Conservation (phyloP, 2,329 filamentous ascomycete species). For the Aspergillus awamori region DNA sequence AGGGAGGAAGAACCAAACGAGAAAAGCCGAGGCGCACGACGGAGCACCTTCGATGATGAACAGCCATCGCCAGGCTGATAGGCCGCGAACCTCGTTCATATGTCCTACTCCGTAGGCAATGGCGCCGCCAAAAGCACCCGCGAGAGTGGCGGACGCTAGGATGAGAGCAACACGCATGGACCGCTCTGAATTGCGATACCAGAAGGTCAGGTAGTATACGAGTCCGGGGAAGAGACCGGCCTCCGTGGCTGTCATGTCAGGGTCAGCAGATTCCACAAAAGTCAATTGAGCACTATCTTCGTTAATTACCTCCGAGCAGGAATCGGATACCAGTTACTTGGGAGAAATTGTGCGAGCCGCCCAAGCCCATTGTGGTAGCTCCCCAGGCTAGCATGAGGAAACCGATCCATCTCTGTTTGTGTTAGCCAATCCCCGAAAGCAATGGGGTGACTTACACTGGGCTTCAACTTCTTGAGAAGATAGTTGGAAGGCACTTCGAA, state of each 20-base stretch:
- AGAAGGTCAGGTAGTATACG: constrained; percentile 55
- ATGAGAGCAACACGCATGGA: constrained; percentile 61
- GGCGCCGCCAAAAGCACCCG: constrained; percentile 57
- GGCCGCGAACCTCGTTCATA: constrained; percentile 34
- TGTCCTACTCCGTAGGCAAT: constrained; percentile 57
- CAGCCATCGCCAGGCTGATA: constrained; percentile 52
- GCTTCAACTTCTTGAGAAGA: constrained; percentile 51
- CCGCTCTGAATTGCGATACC: constrained; percentile 60
- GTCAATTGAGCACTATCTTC: not conserved
- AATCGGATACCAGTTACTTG: constrained; percentile 52
- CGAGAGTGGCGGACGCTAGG: constrained; percentile 59
- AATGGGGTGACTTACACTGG: constrained; percentile 37
- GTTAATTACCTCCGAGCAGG: constrained; percentile 42
- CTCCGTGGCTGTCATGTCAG: constrained; percentile 44
- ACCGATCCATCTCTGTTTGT: constrained; percentile 49
- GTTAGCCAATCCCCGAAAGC: not conserved
- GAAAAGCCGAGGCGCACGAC: constrained; percentile 39
- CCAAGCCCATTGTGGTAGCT: constrained; percentile 52
- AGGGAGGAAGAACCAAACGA: constrained; percentile 52
- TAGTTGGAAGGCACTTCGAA: constrained; percentile 56
- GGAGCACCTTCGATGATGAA: constrained; percentile 51
- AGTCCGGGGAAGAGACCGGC: constrained; percentile 55
- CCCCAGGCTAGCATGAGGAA: constrained; percentile 57
- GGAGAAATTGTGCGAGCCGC: constrained; percentile 47
- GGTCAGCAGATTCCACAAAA: not conserved